phyloP scores from a whole-genome alignment of 345 rosid species.

The Gossypium anomalum region DNA sequence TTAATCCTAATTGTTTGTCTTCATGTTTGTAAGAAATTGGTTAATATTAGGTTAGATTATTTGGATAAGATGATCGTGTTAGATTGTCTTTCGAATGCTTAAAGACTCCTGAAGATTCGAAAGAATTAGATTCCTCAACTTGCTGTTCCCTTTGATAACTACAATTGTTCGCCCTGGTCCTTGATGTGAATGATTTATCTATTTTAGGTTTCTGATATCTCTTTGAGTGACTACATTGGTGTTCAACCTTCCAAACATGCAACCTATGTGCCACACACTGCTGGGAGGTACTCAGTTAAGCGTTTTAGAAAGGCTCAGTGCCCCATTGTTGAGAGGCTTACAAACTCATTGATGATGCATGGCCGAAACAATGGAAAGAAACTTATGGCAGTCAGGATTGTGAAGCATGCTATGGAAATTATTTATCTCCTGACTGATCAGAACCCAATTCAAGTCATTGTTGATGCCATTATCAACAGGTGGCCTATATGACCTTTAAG shows the following conservation, averaged over 20 bases:
- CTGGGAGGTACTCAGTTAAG: slow-evolving; percentile 72
- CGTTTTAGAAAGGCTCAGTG: slow-evolving; percentile 97
- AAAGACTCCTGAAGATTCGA: not conserved
- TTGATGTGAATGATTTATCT: not conserved
- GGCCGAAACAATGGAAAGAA: slow-evolving; percentile 80
- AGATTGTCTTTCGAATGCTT: not conserved
- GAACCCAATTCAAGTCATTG: slow-evolving; percentile 88
- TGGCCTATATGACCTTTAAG: slow-evolving; percentile 13
- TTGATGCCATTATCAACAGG: slow-evolving; percentile 93
- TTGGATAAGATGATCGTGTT: not conserved
- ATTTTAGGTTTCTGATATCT: slow-evolving; percentile 64
- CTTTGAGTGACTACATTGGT: slow-evolving; percentile 71
- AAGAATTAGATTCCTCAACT: not conserved
- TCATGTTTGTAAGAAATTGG: not conserved
- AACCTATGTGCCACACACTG: slow-evolving; percentile 93
- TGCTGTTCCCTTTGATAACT: not conserved
- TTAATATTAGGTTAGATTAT: not conserved
- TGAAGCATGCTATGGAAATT: slow-evolving; percentile 91
- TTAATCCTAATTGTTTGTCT: not conserved
- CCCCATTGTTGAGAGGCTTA: slow-evolving; percentile 91
- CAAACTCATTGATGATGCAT: slow-evolving; percentile 95
- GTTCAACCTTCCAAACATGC: slow-evolving; percentile 73
- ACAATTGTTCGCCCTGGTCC: not conserved
- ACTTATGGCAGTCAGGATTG: slow-evolving; percentile 80
- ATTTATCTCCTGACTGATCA: slow-evolving; percentile 71